Base-by-base conservation (phyloP, 805 yeast genomes). In the Starmerella apis region DNA sequence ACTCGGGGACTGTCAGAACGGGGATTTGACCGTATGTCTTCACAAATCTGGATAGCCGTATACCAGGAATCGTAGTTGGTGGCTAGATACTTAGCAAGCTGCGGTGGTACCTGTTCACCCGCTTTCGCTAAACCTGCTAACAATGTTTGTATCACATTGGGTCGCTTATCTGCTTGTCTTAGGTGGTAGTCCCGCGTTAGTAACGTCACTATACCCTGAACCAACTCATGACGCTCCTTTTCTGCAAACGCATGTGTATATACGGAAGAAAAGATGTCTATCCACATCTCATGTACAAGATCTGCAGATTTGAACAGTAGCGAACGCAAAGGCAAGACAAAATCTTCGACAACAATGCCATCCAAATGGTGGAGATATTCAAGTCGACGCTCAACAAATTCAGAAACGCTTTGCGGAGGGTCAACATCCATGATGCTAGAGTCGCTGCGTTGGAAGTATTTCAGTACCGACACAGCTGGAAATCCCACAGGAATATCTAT, bases 61-160 rank as follows among this genome's bases (percentile, higher is more conserved):
- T 86, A 82, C 96, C 97, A 90, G 1, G 94, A 82, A 63, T 86
- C 81, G 64, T 83, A 92, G 50, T 88, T 83, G 49, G 80, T 73
- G 5, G 95, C 96, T 30, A 92, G 69, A 58, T 86, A 87, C 63
- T 88, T 92, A 31, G 88, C 80, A 37, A 94, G 73, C 65, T 90
- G 95, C 2, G 99, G 97, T 2, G 99, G 98, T 18, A 94, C 68
- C 55, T 84, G 94, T 9, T 80, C 78, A 4, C 46, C 42, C 55
- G 94, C 80, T 53, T 72, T 69, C 4, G 64, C 61, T n/a, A 86
- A 75, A 35, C 94, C 96, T 56, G 82, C 94, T 38, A 94, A 68
- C 55, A 92, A 67, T 1, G 92, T 80, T 55, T 84, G 86, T 9
- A 94, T 76, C 2, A 87, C 95, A 62, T 92, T 92, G 0, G 94